A percentile compares a stretch with the other conserved stretches of the same genome.
Evolutionary conservation across 139 green algal genomes (phyloP).

Genomic region (Helicosporidium sp.): DNA sequence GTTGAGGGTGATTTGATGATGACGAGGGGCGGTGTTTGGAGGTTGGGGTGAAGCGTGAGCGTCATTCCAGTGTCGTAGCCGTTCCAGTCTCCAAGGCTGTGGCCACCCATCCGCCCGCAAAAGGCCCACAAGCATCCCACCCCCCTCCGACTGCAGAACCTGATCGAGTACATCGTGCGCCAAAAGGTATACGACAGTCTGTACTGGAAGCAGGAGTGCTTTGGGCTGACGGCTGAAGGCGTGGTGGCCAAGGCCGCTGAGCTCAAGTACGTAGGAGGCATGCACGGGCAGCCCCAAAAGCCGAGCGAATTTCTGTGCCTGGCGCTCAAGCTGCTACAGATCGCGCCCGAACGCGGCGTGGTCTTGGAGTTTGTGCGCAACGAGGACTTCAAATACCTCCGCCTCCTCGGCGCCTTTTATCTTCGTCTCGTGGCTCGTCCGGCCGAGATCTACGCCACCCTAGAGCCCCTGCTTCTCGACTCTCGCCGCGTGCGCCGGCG

Average conservation of each 20-base stretch:
- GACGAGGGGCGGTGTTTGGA: not conserved
- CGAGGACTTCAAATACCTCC: conserved; percentile 92
- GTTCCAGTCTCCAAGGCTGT: not conserved
- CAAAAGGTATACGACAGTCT: conserved; percentile 76
- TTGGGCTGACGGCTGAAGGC: conserved; percentile 77
- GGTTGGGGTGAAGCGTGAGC: not conserved
- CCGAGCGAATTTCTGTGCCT: conserved; percentile 87
- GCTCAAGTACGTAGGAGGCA: conserved; percentile 62
- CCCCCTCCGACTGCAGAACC: conserved; percentile 39
- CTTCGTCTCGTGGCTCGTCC: conserved; percentile 72
- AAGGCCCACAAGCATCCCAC: not conserved
- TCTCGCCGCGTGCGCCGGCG: conserved; percentile 62
- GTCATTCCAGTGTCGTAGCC: not conserved
- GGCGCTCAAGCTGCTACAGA: conserved; percentile 92
- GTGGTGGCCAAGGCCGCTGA: conserved; percentile 88
- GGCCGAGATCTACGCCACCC: conserved; percentile 84
- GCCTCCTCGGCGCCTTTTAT: conserved; percentile 85
- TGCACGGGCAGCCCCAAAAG: conserved; percentile 60
- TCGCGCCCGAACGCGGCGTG: conserved; percentile 93
- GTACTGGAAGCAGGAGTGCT: conserved; percentile 98
- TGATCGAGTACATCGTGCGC: conserved; percentile 77
- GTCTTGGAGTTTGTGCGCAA: conserved; percentile 97
- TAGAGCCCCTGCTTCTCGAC: conserved; percentile 95
- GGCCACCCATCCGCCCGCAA: not conserved
- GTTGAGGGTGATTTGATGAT: not conserved